Percentiles rank a stretch among this genome's conserved stretches.
Conservation (phyloP, 129 eudicot species). For the Artemisia annua region DNA sequence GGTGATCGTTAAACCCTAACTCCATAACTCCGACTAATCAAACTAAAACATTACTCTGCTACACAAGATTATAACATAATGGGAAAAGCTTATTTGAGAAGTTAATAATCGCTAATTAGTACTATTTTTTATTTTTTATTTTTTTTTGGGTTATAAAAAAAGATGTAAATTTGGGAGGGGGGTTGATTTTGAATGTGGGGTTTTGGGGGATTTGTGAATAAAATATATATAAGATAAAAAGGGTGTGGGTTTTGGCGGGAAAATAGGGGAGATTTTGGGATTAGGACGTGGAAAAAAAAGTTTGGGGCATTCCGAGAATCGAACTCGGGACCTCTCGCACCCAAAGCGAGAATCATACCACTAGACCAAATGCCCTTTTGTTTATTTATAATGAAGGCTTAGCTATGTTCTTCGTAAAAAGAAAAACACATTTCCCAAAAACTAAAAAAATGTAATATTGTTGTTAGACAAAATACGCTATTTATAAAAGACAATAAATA, state of each 20-base stretch:
- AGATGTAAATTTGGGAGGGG: too few species aligned
- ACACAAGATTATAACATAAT: too few species aligned
- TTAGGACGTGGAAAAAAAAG: not conserved
- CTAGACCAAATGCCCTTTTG: conserved; percentile 90
- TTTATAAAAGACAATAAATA: too few species aligned
- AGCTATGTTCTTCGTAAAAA: too few species aligned
- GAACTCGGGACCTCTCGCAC: conserved; percentile 99
- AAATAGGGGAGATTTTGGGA: not conserved
- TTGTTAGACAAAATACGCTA: too few species aligned
- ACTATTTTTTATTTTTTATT: too few species aligned
- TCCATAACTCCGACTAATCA: not conserved
- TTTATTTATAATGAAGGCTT: too few species aligned
- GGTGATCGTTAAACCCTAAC: conserved; percentile 26
- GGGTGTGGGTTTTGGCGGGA: conserved; percentile 33
- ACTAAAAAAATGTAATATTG: too few species aligned
- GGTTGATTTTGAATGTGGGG: conserved; percentile 13
- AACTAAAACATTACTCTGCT: conserved; percentile 24
- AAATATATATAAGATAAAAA: not conserved
- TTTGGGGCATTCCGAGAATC: conserved; percentile 41
- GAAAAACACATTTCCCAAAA: too few species aligned
- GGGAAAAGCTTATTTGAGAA: too few species aligned
- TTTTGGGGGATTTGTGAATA: conserved; percentile 15
- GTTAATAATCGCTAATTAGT: too few species aligned
- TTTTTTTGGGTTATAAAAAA: too few species aligned
- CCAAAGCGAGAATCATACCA: conserved; percentile 99